Percentiles rank a stretch among this genome's conserved stretches.
phyloP scores from a whole-genome alignment of 257 asterid genomes.

The Primulina tabacum region DNA sequence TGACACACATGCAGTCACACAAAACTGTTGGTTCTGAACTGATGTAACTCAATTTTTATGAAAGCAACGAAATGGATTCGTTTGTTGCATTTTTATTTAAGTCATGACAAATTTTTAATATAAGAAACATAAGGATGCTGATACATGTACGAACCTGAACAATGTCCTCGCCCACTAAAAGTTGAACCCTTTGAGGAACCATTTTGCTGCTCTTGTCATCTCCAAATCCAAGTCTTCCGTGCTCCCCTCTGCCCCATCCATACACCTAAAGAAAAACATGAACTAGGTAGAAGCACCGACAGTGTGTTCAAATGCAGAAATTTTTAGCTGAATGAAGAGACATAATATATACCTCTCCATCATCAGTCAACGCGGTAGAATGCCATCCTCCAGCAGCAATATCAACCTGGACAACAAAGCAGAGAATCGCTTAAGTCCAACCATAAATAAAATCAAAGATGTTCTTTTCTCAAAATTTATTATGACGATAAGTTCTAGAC shows the following conservation, averaged over 20 bases:
- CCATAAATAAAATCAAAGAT: constrained; percentile 15
- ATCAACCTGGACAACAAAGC: constrained; percentile 62
- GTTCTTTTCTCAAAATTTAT: not conserved
- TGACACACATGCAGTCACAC: not conserved
- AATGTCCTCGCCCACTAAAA: constrained; percentile 75
- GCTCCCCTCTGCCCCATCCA: constrained; percentile 99
- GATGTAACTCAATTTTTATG: too few relatives aligned
- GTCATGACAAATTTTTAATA: not conserved
- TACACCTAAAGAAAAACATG: constrained; percentile 54
- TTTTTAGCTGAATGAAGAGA: constrained; percentile 12
- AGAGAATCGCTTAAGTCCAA: constrained; percentile 15
- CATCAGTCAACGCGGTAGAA: constrained; percentile 90
- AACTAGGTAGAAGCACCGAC: constrained; percentile 6
- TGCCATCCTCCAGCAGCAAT: constrained; percentile 99
- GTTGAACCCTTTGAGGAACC: constrained; percentile 97
- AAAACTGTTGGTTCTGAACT: too few relatives aligned
- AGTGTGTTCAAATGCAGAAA: not conserved
- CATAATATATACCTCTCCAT: constrained; percentile 69
- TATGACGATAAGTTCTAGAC: not conserved
- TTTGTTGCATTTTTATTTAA: too few relatives aligned
- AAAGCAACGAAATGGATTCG: too few relatives aligned
- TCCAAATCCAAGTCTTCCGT: constrained; percentile 98
- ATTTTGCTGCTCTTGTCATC: constrained; percentile 99
- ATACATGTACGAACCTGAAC: constrained; percentile 66
- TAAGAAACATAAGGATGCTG: not conserved